A percentile compares a stretch with the other conserved stretches of the same genome.
Conservation (phyloP, 2,329 filamentous ascomycete genomes). For the Fusarium chuoi region DNA sequence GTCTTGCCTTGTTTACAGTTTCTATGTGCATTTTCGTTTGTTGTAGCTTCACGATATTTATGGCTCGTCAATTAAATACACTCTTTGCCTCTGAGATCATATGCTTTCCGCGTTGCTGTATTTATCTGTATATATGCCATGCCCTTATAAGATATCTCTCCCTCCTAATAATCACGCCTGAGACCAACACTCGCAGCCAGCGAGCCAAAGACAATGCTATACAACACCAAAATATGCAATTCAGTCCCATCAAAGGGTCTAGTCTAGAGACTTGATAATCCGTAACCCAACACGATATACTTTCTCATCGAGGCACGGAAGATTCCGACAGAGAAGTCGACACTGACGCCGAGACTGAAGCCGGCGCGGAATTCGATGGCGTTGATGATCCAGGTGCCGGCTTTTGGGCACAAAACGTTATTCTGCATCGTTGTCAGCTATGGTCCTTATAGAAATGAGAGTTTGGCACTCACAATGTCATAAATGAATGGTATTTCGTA, state of each 20-base stretch:
- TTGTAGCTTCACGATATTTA: background rate
- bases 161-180: background rate
- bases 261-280: background rate
- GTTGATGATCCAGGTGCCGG: conserved; percentile 15
- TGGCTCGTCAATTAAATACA: background rate
- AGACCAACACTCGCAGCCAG: background rate
- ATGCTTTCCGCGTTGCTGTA: background rate
- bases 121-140: background rate
- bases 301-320: background rate
- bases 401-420: conserved; percentile 34
- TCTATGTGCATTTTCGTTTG: background rate
- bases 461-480: conserved; percentile 35
- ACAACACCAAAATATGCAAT: background rate
- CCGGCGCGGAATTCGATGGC: conserved; percentile 21
- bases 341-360: conserved; percentile 18
- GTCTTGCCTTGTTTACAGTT: background rate
- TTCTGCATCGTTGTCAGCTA: conserved; percentile 17
- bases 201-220: background rate
- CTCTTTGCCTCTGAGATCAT: background rate
- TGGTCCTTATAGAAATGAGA: background rate
- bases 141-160: background rate
- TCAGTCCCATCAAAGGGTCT: background rate
- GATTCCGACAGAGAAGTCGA: conserved; percentile 27
- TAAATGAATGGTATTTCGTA: conserved; percentile 39
- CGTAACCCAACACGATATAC: background rate